Evolutionary conservation across 176 grass and related monocot species (phyloP).

Genomic region (Elymus sibiricus): DNA sequence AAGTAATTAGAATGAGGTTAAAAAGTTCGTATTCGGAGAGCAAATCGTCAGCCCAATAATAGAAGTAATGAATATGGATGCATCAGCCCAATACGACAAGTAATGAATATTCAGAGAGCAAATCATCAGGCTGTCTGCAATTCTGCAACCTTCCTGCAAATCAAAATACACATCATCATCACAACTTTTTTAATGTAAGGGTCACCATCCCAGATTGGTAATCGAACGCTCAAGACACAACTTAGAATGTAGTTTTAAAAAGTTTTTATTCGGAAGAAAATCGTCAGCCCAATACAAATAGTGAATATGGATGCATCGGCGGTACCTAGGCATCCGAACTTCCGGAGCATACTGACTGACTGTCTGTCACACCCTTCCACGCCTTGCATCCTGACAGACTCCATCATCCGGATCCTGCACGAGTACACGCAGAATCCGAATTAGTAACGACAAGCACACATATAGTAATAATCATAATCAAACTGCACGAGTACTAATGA

Average conservation of each 20-base stretch:
- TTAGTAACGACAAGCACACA: not conserved
- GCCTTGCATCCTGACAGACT: not conserved
- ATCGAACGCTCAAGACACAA: not conserved
- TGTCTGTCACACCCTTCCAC: not conserved
- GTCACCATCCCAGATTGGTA: not conserved
- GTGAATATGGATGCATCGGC: not conserved
- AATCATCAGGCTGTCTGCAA: not conserved
- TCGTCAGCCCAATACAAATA: not conserved
- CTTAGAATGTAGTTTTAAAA: not conserved
- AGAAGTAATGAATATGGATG: too few relatives aligned
- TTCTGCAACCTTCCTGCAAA: not conserved
- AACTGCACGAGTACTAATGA: not conserved
- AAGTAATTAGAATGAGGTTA: not conserved
- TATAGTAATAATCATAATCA: not conserved
- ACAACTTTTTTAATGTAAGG: not conserved
- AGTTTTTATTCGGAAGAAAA: not conserved
- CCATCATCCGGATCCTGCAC: conserved; percentile 33
- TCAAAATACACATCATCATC: not conserved
- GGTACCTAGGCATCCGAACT: not conserved
- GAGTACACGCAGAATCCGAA: conserved; percentile 37
- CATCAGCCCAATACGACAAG: too few relatives aligned
- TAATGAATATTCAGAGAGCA: too few relatives aligned
- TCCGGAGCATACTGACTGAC: not conserved
- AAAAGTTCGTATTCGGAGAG: not conserved
- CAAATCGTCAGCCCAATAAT: not conserved